These are phyloP conservation scores for Talaromyces piceae DNA, from an alignment of 2,329 filamentous ascomycete species.

Conservation along the genomic window DNA sequence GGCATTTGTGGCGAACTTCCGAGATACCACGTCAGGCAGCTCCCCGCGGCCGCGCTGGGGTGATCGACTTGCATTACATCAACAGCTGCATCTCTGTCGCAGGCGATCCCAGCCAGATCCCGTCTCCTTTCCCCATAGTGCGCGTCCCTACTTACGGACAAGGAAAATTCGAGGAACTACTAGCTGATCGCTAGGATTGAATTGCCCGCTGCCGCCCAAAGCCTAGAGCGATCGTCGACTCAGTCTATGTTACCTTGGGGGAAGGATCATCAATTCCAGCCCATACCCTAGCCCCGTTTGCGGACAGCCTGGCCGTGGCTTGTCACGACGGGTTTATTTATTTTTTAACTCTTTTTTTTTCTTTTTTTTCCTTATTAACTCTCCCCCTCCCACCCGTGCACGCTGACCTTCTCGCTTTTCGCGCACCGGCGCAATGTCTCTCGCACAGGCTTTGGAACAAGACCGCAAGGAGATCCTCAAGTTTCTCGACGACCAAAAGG, in stretches of 20 bases:
- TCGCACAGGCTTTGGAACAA: conserved; percentile 69
- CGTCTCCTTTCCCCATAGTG: too few relatives aligned
- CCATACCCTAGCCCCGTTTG: neutral
- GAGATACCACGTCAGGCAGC: neutral
- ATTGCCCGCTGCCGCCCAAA: too few relatives aligned
- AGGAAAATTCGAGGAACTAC: neutral
- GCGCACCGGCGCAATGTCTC: conserved; percentile 51
- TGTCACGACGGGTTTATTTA: neutral
- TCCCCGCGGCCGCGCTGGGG: neutral
- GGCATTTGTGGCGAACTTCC: too few relatives aligned
- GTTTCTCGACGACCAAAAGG: conserved; percentile 49
- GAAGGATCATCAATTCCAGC: neutral
- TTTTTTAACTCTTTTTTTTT: too few relatives aligned
- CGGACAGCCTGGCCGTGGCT: neutral
- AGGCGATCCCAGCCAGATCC: neutral
- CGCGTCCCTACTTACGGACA: too few relatives aligned
- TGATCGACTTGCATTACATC: neutral
- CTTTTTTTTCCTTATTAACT: neutral
- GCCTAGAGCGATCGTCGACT: neutral
- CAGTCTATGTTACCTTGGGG: neutral
- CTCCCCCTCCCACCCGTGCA: neutral
- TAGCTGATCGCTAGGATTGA: neutral
- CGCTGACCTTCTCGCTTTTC: neutral
- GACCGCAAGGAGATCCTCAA: conserved; percentile 67
- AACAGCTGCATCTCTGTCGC: neutral